Conservation (phyloP, 208 protist species). For the Herpetomonas tarakana region DNA sequence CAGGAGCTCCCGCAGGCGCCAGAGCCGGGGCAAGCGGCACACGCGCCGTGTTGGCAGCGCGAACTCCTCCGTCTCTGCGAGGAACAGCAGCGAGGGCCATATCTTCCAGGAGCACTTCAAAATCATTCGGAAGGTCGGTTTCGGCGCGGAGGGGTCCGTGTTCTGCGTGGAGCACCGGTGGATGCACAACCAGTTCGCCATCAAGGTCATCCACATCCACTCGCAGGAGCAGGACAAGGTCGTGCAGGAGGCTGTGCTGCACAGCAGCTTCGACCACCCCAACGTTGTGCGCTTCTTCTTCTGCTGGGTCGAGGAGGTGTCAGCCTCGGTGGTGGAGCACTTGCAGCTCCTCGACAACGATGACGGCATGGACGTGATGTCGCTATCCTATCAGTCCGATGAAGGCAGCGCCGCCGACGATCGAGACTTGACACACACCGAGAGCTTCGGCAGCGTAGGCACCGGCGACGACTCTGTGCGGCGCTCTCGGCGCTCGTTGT, state of each 20-base stretch:
- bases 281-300: constrained; percentile 87
- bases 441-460: neutral
- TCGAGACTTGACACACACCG: neutral
- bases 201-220: constrained; percentile 77
- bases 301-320: constrained; percentile 77
- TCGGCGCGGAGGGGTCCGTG: constrained; percentile 68
- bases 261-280: constrained; percentile 76
- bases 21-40: neutral
- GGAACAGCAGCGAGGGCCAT: constrained; percentile 21
- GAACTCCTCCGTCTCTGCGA: neutral
- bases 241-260: constrained; percentile 72
- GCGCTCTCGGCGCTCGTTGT: neutral
- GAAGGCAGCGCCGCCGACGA: constrained; percentile 4
- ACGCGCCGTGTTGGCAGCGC: no score
- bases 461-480: constrained; percentile 6
- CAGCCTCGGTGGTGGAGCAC: constrained; percentile 30
- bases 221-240: constrained; percentile 53
- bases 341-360: constrained; percentile 54
- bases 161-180: constrained; percentile 80
- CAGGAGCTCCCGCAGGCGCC: neutral
- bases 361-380: constrained; percentile 45
- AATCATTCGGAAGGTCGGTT: constrained; percentile 66
- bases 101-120: constrained; percentile 80
- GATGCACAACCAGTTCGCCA: constrained; percentile 63
- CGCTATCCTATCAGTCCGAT: constrained; percentile 14